phyloP scores from a whole-genome alignment of 164 flowering plant species.

The Berberis vulgaris region DNA sequence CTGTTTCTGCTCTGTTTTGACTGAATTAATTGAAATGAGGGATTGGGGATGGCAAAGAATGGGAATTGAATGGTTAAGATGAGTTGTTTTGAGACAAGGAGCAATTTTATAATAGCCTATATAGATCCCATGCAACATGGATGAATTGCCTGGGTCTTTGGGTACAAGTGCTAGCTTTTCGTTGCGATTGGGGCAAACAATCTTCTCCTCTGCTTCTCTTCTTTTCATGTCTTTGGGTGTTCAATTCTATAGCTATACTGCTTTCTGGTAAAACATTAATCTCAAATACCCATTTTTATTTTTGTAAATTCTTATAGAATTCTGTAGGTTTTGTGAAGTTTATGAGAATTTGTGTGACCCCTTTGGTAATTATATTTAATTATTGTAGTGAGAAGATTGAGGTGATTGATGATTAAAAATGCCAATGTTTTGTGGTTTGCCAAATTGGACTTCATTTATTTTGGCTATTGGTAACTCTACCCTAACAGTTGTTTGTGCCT shows the following conservation, averaged over 20 bases:
- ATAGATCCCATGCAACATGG: slow-evolving; percentile 16
- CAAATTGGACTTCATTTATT: too few relatives aligned
- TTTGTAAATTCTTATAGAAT: not conserved
- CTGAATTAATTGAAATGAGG: not conserved
- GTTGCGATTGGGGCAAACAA: slow-evolving; percentile 62
- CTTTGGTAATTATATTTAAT: too few relatives aligned
- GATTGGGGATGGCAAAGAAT: not conserved
- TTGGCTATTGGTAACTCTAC: too few relatives aligned
- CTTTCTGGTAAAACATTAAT: slow-evolving; percentile 47
- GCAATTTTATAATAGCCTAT: too few relatives aligned
- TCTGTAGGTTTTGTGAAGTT: not conserved
- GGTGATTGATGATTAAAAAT: too few relatives aligned
- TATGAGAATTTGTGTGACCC: too few relatives aligned
- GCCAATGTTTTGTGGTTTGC: too few relatives aligned
- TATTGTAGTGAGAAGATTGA: too few relatives aligned
- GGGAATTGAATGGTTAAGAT: not conserved
- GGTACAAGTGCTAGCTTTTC: slow-evolving; percentile 70
- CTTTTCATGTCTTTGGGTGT: slow-evolving; percentile 60
- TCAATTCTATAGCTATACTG: slow-evolving; percentile 61
- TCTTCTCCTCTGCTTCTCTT: slow-evolving; percentile 67
- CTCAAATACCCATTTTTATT: not conserved
- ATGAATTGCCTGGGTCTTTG: slow-evolving; percentile 52
- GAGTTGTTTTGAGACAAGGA: not conserved
- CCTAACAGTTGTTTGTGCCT: not conserved
- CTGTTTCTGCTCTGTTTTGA: not conserved